Evolutionary conservation across 345 rosid genomes (phyloP), one percentile per base, ranked within the genome.

Genomic region (Eucalyptus sp.): DNA sequence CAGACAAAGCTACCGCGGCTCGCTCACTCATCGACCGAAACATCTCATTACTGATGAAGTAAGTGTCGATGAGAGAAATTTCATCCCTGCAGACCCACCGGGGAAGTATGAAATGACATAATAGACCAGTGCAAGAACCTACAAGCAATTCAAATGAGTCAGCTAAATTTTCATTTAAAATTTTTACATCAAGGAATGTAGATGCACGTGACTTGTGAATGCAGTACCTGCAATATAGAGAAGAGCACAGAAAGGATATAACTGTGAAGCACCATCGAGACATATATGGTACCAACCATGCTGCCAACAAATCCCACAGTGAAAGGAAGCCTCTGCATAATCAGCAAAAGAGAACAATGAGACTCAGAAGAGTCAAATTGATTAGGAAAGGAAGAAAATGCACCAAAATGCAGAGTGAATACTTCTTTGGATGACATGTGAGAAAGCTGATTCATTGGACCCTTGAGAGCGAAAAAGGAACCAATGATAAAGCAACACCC

Each of bases 341-440:
- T 86, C 83, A 62, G 86, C 8, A 90, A 48, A 91, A 48, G 13
- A 49, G 79, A 15, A 87, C 50, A 87, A 58, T 86, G 60, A 46
- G 88, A 90, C 68, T 79, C 62, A 87, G 88, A 64, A 87, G 87
- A 86, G 80, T 86, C 86, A 68, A 46, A 86, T 31, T 49, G 8
- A 24, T 66, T 66, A 33, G 14, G 50, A 83, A 64, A 84, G 48
- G 64, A 85, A 68, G 44, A 54, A 71, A 56, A 79, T 16, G 66
- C 49, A 64, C 22, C 66, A 52, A 46, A 27, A 89, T 85, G 29
- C 52, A 60, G 81, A 52, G 58, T 51, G 48, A 25, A 48, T 89
- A 96, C 99, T 98, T 98, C 99, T 93, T 90, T 98, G 3, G 98
- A 95, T 31, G 95, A 90, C 99, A 97, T 97, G 90, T 98, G 99